Evolutionary conservation across 768 basidiomycete species (phyloP).

Genomic region (Hemileccinum impolitum): DNA sequence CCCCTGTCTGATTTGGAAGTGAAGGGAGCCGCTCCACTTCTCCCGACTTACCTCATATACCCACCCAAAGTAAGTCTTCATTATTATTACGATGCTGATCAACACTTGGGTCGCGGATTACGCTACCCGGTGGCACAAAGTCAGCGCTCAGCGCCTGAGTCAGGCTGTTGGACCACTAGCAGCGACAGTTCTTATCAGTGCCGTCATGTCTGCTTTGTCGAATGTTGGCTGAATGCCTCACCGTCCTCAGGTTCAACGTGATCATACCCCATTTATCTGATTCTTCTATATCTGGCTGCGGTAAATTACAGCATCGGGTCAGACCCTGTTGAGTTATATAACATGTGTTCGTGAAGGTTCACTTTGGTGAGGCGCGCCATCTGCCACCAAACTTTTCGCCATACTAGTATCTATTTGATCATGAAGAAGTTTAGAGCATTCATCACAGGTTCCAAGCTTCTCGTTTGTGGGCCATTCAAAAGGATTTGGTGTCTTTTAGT

Average conservation of each 20-base stretch:
- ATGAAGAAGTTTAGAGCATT: not conserved
- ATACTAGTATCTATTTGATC: not conserved
- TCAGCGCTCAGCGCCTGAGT: too few relatives aligned
- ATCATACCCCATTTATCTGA: not conserved
- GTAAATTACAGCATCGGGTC: not conserved
- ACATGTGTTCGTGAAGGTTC: constrained; percentile 4
- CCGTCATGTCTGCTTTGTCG: not conserved
- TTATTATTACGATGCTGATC: constrained; percentile 12
- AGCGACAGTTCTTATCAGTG: too few relatives aligned
- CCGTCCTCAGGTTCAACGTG: not conserved
- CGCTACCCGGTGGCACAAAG: not conserved
- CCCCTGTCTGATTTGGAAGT: not conserved
- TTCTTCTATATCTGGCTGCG: not conserved
- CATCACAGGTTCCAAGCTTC: not conserved
- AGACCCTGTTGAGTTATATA: not conserved
- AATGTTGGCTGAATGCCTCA: constrained; percentile 1
- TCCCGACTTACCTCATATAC: constrained; percentile 8
- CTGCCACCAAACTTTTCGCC: not conserved
- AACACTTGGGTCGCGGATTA: not conserved
- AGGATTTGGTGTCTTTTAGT: not conserved
- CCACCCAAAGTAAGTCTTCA: not conserved
- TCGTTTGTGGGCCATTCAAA: not conserved
- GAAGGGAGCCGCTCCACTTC: not conserved
- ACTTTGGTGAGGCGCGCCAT: not conserved
- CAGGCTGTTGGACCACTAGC: too few relatives aligned